These are phyloP conservation scores for Chlorella sp. DNA, from an alignment of 139 green algal genomes.

Conservation along the genomic window DNA sequence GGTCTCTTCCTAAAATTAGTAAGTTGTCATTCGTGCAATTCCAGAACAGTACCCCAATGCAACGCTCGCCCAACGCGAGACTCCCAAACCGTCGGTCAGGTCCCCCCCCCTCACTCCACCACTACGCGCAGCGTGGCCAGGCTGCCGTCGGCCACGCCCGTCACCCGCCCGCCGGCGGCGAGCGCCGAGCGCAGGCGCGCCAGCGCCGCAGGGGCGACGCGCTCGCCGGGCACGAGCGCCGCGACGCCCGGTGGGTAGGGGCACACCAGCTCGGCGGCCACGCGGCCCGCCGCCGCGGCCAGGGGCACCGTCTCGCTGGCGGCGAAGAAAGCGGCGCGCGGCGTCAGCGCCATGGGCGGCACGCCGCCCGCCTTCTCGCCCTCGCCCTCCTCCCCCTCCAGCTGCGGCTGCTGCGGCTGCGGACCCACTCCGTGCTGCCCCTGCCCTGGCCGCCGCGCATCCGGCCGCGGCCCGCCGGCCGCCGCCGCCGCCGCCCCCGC, in stretches of 20 bases:
- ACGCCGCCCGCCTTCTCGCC: no score
- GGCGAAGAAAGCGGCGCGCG: conserved; percentile 65
- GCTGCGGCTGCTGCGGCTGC: neutral
- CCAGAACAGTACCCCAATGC: no score
- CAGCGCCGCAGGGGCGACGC: conserved; percentile 42
- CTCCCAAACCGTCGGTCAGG: no score
- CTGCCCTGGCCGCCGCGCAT: neutral
- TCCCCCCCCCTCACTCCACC: no score
- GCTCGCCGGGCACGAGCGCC: conserved; percentile 77
- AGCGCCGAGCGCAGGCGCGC: conserved; percentile 42
- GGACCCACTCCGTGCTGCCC: neutral
- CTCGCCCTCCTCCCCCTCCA: no score
- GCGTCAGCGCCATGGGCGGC: conserved; percentile 34
- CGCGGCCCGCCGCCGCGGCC: conserved; percentile 33
- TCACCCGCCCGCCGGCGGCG: conserved; percentile 53
- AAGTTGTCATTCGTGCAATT: no score
- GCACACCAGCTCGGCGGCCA: conserved; percentile 81
- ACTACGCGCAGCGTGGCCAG: conserved; percentile 49
- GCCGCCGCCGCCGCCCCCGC: neutral
- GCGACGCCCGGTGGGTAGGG: conserved; percentile 92
- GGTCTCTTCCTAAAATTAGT: no score
- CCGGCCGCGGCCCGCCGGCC: neutral
- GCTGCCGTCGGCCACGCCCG: conserved; percentile 52
- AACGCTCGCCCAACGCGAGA: no score
- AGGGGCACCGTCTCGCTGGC: conserved; percentile 26